A percentile compares a stretch with the other conserved stretches of the same genome.
These are phyloP conservation scores for Epicoccum sorghinum DNA, from an alignment of 2,329 filamentous ascomycete species.

Conservation along the genomic window DNA sequence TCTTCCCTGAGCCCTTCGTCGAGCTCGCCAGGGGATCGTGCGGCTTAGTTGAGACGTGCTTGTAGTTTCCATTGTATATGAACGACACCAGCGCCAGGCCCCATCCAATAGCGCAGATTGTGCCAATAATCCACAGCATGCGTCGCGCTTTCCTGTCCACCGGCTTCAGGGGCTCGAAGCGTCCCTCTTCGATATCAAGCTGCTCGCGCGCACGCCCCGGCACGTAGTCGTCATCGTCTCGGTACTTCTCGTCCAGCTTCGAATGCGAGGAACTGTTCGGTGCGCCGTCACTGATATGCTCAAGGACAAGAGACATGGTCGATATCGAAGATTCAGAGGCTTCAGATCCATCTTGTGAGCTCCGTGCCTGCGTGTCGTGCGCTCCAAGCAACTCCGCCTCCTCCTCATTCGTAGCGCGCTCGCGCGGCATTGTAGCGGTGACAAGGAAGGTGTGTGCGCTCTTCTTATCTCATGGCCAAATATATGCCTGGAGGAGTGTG, in stretches of 20 bases:
- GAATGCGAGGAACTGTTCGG: slow-evolving; percentile 37
- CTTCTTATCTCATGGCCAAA: slow-evolving; percentile 24
- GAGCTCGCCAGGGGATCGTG: slow-evolving; percentile 72
- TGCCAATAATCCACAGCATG: slow-evolving; percentile 65
- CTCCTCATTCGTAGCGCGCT: slow-evolving; percentile 48
- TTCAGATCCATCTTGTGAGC: slow-evolving; percentile 44
- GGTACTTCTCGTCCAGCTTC: slow-evolving; percentile 45
- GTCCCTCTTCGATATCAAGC: slow-evolving; percentile 59
- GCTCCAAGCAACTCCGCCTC: slow-evolving; percentile 54
- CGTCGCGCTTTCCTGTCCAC: slow-evolving; percentile 71
- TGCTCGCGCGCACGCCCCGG: slow-evolving; percentile 55
- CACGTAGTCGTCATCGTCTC: slow-evolving; percentile 49
- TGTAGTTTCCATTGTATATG: slow-evolving; percentile 68
- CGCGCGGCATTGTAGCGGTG: slow-evolving; percentile 40
- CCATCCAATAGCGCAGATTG: slow-evolving; percentile 71
- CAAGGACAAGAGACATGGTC: slow-evolving; percentile 81
- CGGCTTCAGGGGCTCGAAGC: slow-evolving; percentile 53
- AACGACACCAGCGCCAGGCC: slow-evolving; percentile 70
- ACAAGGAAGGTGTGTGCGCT: background rate
- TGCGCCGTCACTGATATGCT: slow-evolving; percentile 69
- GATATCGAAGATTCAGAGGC: slow-evolving; percentile 78
- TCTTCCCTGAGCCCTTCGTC: slow-evolving; percentile 69
- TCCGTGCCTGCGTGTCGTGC: slow-evolving; percentile 36
- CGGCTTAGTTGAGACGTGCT: slow-evolving; percentile 66
- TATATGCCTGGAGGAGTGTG: background rate